These are phyloP conservation scores for Cryptococcus sp. DNA, from an alignment of 1,284 basidiomycete species.

Conservation along the genomic window DNA sequence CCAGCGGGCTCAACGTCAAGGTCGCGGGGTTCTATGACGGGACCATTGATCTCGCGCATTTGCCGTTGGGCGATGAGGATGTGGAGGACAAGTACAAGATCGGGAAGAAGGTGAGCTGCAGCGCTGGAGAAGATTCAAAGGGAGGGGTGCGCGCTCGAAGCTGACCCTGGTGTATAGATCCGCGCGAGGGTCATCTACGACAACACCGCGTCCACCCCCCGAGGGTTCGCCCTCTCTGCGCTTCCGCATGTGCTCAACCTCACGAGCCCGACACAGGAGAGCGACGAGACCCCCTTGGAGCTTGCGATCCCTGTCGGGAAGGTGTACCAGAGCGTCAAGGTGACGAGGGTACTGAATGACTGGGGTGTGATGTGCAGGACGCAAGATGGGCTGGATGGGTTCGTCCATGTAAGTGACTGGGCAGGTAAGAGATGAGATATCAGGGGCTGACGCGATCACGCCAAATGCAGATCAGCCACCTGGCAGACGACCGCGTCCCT, in stretches of 20 bases:
- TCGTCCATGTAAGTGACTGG: slow-evolving; percentile 68
- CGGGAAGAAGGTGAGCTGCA: slow-evolving; percentile 66
- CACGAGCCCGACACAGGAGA: slow-evolving; percentile 42
- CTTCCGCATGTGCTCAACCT: slow-evolving; percentile 69
- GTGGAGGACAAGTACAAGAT: slow-evolving; percentile 62
- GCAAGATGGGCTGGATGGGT: slow-evolving; percentile 65
- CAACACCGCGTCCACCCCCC: slow-evolving; percentile 64
- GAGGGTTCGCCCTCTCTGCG: slow-evolving; percentile 75
- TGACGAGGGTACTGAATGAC: slow-evolving; percentile 71
- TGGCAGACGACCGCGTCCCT: slow-evolving; percentile 84
- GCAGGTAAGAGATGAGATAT: background rate
- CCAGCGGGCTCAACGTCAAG: slow-evolving; percentile 81
- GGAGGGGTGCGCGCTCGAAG: too few species aligned
- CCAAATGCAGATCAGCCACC: slow-evolving; percentile 74
- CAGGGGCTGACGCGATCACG: slow-evolving; percentile 5
- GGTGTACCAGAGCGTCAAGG: slow-evolving; percentile 66
- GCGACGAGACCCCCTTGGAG: slow-evolving; percentile 50
- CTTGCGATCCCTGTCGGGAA: slow-evolving; percentile 70
- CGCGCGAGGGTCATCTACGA: slow-evolving; percentile 85
- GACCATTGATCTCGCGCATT: slow-evolving; percentile 80
- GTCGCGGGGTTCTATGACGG: slow-evolving; percentile 92
- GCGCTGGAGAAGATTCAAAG: too few species aligned
- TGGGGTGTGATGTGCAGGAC: slow-evolving; percentile 73
- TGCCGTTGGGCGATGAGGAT: slow-evolving; percentile 54
- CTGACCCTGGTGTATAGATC: slow-evolving; percentile 49